A percentile compares a stretch with the other conserved stretches of the same genome.
Evolutionary conservation across 495 filamentous ascomycete genomes (phyloP).

Genomic region (Podospora conica): DNA sequence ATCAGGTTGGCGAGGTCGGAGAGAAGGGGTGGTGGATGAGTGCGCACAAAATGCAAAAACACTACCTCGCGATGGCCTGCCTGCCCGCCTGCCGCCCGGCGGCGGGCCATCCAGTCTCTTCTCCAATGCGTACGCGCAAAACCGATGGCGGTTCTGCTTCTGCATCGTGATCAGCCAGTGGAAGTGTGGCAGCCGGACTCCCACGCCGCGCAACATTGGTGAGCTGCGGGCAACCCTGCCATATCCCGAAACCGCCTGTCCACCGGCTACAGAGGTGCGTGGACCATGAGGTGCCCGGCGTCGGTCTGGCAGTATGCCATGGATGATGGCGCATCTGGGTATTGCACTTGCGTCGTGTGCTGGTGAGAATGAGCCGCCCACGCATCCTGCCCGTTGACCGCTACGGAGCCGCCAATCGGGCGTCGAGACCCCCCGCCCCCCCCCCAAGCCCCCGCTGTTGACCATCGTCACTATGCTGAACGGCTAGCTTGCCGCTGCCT

Average conservation of each 20-base stretch:
- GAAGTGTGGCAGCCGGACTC: background rate
- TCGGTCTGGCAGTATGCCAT: background rate
- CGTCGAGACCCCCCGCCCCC: background rate
- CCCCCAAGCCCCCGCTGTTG: background rate
- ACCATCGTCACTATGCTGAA: background rate
- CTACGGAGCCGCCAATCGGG: slow-evolving; percentile 5
- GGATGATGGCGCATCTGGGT: background rate
- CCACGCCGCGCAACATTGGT: slow-evolving; percentile 10
- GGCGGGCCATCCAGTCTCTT: background rate
- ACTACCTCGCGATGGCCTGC: background rate
- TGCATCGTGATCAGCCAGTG: background rate
- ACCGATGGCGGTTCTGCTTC: background rate
- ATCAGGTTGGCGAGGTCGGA: background rate
- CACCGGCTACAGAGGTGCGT: background rate
- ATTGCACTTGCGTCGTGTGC: background rate
- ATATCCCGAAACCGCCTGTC: background rate
- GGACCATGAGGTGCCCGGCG: background rate
- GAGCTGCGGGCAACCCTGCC: slow-evolving; percentile 1
- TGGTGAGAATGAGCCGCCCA: background rate
- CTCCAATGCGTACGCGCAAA: background rate
- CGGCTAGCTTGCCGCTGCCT: background rate
- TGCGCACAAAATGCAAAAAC: background rate
- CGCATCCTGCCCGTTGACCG: background rate
- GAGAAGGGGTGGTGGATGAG: background rate
- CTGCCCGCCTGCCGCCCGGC: background rate